Evolutionary conservation across 75 land plant genomes (phyloP).

Genomic region (Picea sitchensis): DNA sequence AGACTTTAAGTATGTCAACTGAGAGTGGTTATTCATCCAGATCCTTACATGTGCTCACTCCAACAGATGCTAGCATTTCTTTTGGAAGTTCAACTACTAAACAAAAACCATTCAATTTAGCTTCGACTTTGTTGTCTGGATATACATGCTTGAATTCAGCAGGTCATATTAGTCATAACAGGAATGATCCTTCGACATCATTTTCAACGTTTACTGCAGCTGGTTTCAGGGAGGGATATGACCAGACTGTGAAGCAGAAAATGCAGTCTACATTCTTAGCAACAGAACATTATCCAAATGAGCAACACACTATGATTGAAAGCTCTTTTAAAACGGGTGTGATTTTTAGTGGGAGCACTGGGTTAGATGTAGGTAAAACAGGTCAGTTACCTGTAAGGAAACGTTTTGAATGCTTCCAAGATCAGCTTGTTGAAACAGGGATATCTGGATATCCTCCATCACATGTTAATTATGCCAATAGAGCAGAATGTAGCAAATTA

Average conservation of each 20-base stretch:
- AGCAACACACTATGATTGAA: neutral
- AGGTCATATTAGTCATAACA: neutral
- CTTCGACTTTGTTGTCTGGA: too few species aligned
- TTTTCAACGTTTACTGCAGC: neutral
- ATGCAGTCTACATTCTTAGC: neutral
- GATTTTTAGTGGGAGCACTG: neutral
- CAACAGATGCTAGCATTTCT: too few species aligned
- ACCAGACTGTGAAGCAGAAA: neutral
- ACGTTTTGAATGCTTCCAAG: neutral
- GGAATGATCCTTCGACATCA: neutral
- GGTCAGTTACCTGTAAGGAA: neutral
- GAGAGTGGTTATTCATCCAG: neutral
- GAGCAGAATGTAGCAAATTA: neutral
- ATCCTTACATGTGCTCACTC: neutral
- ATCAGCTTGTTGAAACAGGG: neutral
- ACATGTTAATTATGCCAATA: neutral
- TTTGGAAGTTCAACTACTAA: too few species aligned
- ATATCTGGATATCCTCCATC: neutral
- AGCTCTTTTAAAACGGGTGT: neutral
- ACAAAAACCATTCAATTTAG: too few species aligned
- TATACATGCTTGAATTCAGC: neutral
- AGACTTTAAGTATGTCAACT: neutral
- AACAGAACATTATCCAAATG: neutral
- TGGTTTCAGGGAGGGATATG: neutral
- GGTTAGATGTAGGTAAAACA: neutral